Evolutionary conservation across 192 early-diverging fungal species (phyloP).

Genomic region (Coemansia sp.): DNA sequence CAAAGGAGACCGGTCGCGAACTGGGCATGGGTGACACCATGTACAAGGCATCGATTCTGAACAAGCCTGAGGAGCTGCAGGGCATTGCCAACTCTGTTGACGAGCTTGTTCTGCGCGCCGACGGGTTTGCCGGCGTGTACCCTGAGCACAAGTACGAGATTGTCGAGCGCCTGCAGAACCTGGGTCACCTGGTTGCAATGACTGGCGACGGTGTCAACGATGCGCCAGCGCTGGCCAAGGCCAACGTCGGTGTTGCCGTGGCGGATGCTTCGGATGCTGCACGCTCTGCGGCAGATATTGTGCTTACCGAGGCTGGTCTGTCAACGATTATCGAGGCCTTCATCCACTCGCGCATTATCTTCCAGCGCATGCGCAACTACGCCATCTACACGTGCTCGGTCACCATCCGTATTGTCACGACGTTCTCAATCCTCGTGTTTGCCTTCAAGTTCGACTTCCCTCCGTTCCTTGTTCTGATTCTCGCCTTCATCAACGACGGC

Average conservation of each 20-base stretch:
- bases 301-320: constrained; percentile 76
- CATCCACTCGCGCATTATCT: constrained; percentile 88
- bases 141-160: constrained; percentile 74
- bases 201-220: constrained; percentile 77
- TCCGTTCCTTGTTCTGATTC: constrained; percentile 81
- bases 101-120: constrained; percentile 62
- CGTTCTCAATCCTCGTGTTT: constrained; percentile 71
- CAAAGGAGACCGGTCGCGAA: constrained; percentile 75
- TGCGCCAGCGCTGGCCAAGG: constrained; percentile 69
- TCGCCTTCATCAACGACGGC: constrained; percentile 90
- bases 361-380: constrained; percentile 95
- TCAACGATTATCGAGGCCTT: constrained; percentile 91
- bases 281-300: constrained; percentile 75
- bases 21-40: constrained; percentile 74
- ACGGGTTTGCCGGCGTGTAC: constrained; percentile 68
- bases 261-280: constrained; percentile 76
- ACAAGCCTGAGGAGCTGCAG: constrained; percentile 62
- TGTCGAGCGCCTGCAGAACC: constrained; percentile 64
- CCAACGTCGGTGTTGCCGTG: constrained; percentile 75
- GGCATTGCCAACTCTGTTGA: constrained; percentile 61
- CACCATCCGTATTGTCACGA: constrained; percentile 76
- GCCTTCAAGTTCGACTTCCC: constrained; percentile 83
- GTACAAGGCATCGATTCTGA: constrained; percentile 65
- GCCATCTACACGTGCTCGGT: constrained; percentile 90
- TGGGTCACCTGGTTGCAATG: constrained; percentile 75